phyloP scores from a whole-genome alignment of 2,329 filamentous ascomycete genomes.

The Colletotrichum lindemuthianum region DNA sequence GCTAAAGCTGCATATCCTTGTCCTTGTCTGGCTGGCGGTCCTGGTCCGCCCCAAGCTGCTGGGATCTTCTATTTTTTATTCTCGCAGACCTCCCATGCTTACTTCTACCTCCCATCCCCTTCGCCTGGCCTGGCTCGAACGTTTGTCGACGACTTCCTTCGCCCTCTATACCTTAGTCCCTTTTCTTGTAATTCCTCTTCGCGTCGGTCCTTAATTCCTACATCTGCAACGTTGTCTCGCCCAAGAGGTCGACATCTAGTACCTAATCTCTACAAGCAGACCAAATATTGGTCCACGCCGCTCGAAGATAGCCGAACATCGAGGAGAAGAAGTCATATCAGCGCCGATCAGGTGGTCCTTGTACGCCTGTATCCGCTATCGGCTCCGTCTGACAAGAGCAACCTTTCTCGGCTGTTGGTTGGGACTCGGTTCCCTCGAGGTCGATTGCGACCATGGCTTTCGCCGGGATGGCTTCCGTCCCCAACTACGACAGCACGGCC shows the following conservation, averaged over 20 bases:
- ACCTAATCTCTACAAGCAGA: constrained; percentile 16
- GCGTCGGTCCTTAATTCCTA: constrained; percentile 21
- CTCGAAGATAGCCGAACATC: not conserved
- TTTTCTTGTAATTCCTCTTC: constrained; percentile 7
- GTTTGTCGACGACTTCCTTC: not conserved
- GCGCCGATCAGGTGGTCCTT: constrained; percentile 16
- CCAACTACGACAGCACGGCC: constrained; percentile 60
- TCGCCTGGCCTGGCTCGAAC: not conserved
- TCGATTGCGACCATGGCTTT: constrained; percentile 50
- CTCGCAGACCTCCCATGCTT: constrained; percentile 12
- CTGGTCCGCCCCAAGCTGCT: constrained; percentile 24
- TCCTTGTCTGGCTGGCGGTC: constrained; percentile 2
- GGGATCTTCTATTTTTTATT: constrained; percentile 26
- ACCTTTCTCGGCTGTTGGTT: not conserved
- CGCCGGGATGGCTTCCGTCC: constrained; percentile 49
- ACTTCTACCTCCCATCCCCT: constrained; percentile 23
- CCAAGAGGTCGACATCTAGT: constrained; percentile 6
- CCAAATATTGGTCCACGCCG: not conserved
- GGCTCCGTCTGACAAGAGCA: constrained; percentile 19
- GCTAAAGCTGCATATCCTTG: not conserved
- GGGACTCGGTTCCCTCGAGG: constrained; percentile 6
- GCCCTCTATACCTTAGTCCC: not conserved
- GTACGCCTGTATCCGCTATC: constrained; percentile 5
- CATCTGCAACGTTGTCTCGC: not conserved
- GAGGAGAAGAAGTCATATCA: not conserved